Base-by-base conservation (phyloP, 805 yeast genomes). In the Cyberlindnera galapagoensis region DNA sequence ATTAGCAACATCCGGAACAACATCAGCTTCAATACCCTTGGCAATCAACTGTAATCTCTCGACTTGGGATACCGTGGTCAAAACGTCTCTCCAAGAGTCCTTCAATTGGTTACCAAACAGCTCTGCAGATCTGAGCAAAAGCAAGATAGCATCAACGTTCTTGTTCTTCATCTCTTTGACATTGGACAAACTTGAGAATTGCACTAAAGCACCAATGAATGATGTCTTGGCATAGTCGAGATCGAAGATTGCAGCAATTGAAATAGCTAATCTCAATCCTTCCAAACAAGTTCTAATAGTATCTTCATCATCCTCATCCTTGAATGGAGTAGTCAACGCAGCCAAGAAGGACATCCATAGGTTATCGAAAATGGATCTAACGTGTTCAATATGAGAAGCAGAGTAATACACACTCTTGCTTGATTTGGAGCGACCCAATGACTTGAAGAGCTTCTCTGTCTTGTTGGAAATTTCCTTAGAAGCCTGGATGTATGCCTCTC, bases 321-420 rank as follows among this genome's bases (percentile, higher is more conserved):
- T 86, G 63, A 88, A 87, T 6, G 96, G 94, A 4, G 94, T 90
- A 0, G 97, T 87, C 30, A 92, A 66, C 1, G 94, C 97, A 6
- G 97, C 97, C 44, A 92, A 67, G 29, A 92, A 74, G 0, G 97
- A 86, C 96, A 94, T 88, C 99, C 99, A 92, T 26, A 83, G 63
- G 12, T 85, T 85, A 48, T 90, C 96, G 60, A 92, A 90, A 52
- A 94, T 84, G 1, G 97, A 88, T 52, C 74, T 80, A 11, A 90
- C 95, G 53, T 90, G 96, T 46, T 86, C 94, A 11, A 83, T 74
- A 49, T 83, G 90, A 2, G 87, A 74, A 0, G 97, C 97, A 13
- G 79, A 74, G 56, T 85, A 84, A 52, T 78, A 88, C 1, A 74
- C 67, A 19, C 65, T 59, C 65, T 69, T 31, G 58, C 63, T 45